phyloP scores from a whole-genome alignment of 2,329 filamentous ascomycete species.

The Penicillium concentricum region DNA sequence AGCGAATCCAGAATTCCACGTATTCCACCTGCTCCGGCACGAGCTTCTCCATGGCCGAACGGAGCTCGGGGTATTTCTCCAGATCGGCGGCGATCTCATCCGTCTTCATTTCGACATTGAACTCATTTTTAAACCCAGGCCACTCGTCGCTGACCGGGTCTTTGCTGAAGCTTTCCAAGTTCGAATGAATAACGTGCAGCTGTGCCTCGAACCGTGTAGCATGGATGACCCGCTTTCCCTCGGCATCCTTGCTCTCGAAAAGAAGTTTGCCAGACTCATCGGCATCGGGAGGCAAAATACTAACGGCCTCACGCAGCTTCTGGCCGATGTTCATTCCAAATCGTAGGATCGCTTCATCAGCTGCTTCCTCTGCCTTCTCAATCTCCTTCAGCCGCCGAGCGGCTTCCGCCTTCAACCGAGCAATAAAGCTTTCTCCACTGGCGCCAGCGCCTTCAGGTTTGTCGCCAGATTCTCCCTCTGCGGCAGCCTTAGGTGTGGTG shows the following conservation, averaged over 20 bases:
- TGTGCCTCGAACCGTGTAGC: constrained; percentile 93
- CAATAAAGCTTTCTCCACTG: constrained; percentile 64
- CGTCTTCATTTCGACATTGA: constrained; percentile 82
- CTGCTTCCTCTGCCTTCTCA: constrained; percentile 88
- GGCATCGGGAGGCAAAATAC: constrained; percentile 69
- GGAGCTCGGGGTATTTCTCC: constrained; percentile 80
- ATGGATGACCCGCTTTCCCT: constrained; percentile 90
- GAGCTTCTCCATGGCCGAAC: constrained; percentile 87
- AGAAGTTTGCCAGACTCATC: constrained; percentile 63
- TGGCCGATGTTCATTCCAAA: constrained; percentile 88
- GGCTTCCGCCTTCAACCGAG: constrained; percentile 73
- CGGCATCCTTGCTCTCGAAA: constrained; percentile 90
- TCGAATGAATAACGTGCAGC: constrained; percentile 90
- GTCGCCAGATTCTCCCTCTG: constrained; percentile 18
- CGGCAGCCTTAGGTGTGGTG: constrained; percentile 28
- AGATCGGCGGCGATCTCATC: constrained; percentile 77
- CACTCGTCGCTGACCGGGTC: constrained; percentile 77
- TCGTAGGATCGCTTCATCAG: constrained; percentile 88
- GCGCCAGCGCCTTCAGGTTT: constrained; percentile 29
- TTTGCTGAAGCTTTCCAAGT: constrained; percentile 74
- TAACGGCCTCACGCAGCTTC: constrained; percentile 87
- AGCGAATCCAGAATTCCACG: constrained; percentile 84
- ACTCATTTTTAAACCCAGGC: constrained; percentile 67
- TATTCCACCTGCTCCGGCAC: constrained; percentile 95
- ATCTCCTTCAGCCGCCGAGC: constrained; percentile 83